Percentiles rank a stretch among this genome's conserved stretches.
phyloP scores from a whole-genome alignment of 495 filamentous ascomycete species.

The Usnea hakonensis region DNA sequence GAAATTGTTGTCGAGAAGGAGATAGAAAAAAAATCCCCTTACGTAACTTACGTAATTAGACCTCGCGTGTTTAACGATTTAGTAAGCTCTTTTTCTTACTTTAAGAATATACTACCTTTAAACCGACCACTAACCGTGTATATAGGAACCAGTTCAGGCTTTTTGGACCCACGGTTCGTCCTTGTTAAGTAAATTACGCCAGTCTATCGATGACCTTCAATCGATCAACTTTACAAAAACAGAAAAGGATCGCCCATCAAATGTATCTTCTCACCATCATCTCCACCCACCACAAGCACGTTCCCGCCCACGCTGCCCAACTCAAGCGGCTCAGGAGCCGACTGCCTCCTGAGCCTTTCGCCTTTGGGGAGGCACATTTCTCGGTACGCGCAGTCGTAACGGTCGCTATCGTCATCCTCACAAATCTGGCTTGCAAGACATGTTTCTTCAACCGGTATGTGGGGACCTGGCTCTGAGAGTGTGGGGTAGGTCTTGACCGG shows the following conservation, averaged over 20 bases:
- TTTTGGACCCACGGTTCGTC: too few relatives aligned
- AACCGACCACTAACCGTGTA: too few relatives aligned
- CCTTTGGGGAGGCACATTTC: not conserved
- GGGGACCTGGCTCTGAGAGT: not conserved
- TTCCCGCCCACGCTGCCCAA: not conserved
- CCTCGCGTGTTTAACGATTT: too few relatives aligned
- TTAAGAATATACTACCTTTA: too few relatives aligned
- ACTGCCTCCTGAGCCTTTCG: not conserved
- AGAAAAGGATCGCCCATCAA: not conserved
- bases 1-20: constrained; percentile 1
- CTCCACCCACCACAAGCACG: not conserved
- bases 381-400: not conserved
- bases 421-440: not conserved
- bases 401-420: not conserved
- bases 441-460: not conserved
- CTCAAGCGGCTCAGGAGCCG: not conserved
- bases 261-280: not conserved
- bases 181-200: too few relatives aligned
- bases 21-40: too few relatives aligned
- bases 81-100: too few relatives aligned
- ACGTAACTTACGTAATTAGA: too few relatives aligned
- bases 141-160: too few relatives aligned
- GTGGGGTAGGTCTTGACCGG: not conserved
- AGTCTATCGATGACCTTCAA: too few relatives aligned
- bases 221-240: not conserved